These are phyloP conservation scores for Osmanthus fragrans DNA, from an alignment of 257 asterid species.

Conservation along the genomic window DNA sequence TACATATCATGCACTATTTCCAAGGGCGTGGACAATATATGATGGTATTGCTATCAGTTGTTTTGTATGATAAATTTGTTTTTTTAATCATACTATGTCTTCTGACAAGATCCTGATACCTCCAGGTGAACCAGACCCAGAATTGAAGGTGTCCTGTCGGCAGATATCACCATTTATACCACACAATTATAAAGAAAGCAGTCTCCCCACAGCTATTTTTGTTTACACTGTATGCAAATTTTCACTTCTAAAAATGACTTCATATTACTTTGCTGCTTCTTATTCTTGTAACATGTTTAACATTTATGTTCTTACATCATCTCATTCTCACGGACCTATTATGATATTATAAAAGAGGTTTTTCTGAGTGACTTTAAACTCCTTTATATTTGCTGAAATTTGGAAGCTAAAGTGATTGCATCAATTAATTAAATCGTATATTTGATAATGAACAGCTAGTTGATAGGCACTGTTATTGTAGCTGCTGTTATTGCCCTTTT, in stretches of 20 bases:
- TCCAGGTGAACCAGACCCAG: constrained; percentile 99
- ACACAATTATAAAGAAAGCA: constrained; percentile 94
- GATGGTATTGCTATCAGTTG: constrained; percentile 56
- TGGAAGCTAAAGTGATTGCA: not conserved
- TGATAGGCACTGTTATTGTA: not conserved
- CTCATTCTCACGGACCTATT: not conserved
- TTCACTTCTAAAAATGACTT: constrained; percentile 7
- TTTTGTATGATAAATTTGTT: constrained; percentile 18
- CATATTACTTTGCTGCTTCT: not conserved
- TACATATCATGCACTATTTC: constrained; percentile 96
- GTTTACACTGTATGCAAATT: constrained; percentile 81
- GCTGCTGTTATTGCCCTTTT: not conserved
- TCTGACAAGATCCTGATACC: constrained; percentile 16
- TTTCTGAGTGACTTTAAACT: not conserved
- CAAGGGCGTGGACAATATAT: constrained; percentile 95
- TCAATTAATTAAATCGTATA: not conserved
- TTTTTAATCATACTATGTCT: constrained; percentile 17
- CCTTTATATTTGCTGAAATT: not conserved
- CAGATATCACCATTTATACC: constrained; percentile 99
- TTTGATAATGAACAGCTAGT: not conserved
- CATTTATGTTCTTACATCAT: not conserved
- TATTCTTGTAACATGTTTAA: not conserved
- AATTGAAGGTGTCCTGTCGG: constrained; percentile 88
- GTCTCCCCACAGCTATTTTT: constrained; percentile 94
- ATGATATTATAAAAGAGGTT: not conserved